Evolutionary conservation across 2,329 filamentous ascomycete species (phyloP).

Genomic region (Fusarium caatingaense): DNA sequence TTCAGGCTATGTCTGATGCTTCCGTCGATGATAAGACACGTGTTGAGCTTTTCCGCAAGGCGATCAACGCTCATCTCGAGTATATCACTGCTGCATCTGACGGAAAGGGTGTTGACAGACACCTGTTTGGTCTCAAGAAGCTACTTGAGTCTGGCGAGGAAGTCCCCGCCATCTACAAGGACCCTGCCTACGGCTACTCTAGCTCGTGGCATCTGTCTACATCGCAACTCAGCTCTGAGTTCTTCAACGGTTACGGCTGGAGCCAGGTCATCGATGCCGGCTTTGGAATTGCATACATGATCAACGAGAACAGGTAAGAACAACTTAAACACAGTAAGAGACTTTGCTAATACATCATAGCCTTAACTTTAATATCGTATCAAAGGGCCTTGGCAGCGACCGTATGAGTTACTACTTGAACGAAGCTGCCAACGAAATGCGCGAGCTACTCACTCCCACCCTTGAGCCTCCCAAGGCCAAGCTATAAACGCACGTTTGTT

Average conservation of each 20-base stretch:
- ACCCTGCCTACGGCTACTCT: slow-evolving; percentile 87
- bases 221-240: slow-evolving; percentile 92
- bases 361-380: slow-evolving; percentile 97
- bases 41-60: slow-evolving; percentile 82
- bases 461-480: slow-evolving; percentile 87
- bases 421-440: slow-evolving; percentile 90
- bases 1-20: slow-evolving; percentile 83
- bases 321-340: neutral
- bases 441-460: slow-evolving; percentile 85
- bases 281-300: slow-evolving; percentile 99
- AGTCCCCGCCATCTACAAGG: slow-evolving; percentile 83
- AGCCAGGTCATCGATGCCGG: slow-evolving; percentile 96
- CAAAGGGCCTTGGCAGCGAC: slow-evolving; percentile 89
- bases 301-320: slow-evolving; percentile 91
- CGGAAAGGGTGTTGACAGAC: slow-evolving; percentile 93
- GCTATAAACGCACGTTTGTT: slow-evolving; percentile 66
- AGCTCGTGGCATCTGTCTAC: slow-evolving; percentile 90
- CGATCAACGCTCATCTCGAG: slow-evolving; percentile 83
- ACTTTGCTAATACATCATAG: slow-evolving; percentile 58
- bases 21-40: slow-evolving; percentile 71
- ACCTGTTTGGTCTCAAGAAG: slow-evolving; percentile 97
- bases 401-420: slow-evolving; percentile 97
- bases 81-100: slow-evolving; percentile 92
- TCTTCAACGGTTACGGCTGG: slow-evolving; percentile 99
- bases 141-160: slow-evolving; percentile 83